Evolutionary conservation across 768 basidiomycete species (phyloP), one percentile per base, ranked within the genome.

Genomic region (Suillus subaureus): DNA sequence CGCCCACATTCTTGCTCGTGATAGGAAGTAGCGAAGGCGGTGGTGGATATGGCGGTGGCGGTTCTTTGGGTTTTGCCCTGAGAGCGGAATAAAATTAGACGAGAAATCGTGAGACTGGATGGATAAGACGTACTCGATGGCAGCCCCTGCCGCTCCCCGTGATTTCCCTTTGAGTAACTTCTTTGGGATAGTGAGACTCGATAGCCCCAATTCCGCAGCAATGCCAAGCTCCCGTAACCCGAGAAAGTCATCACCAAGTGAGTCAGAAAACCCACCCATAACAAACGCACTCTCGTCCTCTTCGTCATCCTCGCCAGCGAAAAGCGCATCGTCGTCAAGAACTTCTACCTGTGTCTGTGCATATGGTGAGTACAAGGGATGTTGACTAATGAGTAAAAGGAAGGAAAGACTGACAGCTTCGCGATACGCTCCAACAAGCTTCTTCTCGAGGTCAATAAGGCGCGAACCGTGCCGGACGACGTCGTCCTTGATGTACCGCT

Each of bases 231-330:
- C 94, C 60, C 87, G 85, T 33, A 98, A 82, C 13, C 96, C 96
- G 15, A 98, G 85, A 79, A 96, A 97, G 75, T 99, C 96, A 70
- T 96, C 95, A 39, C 95, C 96, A 18, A 96, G 84, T 18, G 88
- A 83, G 61, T 94, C 93, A 0, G 93, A 90, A 75, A 97, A 95
- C 71, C 93, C 91, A 61, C 95, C 95, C 91, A 88, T 87, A 23
- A 88, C 83, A 56, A 93, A 83, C 51, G 86, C 85, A 45, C 87
- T 82, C 21, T 88, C 88, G 49, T 90, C 85, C 63, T 87, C 87
- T 52, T 87, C 88, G 63, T 89, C 87, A 56, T 84, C 85, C 21
- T 85, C 84, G 18, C 79, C 81, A 18, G 81, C 81, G 67, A 86
- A 86, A 54, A 86, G 71, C 1, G 82, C 84, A 52, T 85, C 85